Conservation (phyloP, 192 early-diverging fungal genomes). For the Thoreauomyces humboldtii region DNA sequence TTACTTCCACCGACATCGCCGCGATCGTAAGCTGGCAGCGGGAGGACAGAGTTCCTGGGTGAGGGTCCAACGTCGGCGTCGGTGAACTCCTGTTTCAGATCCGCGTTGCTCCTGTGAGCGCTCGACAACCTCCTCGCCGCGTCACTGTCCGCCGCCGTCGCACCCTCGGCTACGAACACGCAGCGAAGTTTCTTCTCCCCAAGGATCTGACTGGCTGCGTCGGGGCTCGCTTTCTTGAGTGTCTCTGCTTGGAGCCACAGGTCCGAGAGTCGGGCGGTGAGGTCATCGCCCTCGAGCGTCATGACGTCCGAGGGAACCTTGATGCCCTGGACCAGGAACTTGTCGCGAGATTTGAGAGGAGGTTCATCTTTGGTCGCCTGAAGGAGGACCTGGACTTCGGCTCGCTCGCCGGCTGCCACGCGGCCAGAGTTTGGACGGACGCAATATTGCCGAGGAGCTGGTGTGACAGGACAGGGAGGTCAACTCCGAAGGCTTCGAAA, state of each 20-base stretch:
- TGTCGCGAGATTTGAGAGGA: slow-evolving; percentile 87
- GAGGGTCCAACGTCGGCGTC: background rate
- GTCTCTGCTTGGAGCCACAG: slow-evolving; percentile 45
- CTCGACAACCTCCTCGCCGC: background rate
- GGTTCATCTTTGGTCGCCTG: slow-evolving; percentile 81
- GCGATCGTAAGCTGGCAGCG: background rate
- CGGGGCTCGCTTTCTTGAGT: slow-evolving; percentile 36
- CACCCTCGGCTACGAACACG: slow-evolving; percentile 11
- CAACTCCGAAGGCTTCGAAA: too few relatives aligned
- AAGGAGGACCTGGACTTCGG: slow-evolving; percentile 81
- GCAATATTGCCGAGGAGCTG: slow-evolving; percentile 90
- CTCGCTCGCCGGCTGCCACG: slow-evolving; percentile 61
- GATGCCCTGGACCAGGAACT: slow-evolving; percentile 90
- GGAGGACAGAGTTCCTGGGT: slow-evolving; percentile 3
- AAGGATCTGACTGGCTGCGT: slow-evolving; percentile 31
- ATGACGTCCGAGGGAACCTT: slow-evolving; percentile 70
- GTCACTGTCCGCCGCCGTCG: background rate
- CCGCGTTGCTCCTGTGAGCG: background rate
- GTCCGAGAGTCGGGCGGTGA: slow-evolving; percentile 25
- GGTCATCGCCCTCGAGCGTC: slow-evolving; percentile 56
- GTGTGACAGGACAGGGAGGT: too few relatives aligned
- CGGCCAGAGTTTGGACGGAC: slow-evolving; percentile 89
- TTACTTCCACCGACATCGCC: background rate
- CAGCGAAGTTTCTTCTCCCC: slow-evolving; percentile 43
- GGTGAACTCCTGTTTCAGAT: background rate